Evolutionary conservation across 2,329 filamentous ascomycete genomes (phyloP).

Genomic region (Monilinia fructicola): DNA sequence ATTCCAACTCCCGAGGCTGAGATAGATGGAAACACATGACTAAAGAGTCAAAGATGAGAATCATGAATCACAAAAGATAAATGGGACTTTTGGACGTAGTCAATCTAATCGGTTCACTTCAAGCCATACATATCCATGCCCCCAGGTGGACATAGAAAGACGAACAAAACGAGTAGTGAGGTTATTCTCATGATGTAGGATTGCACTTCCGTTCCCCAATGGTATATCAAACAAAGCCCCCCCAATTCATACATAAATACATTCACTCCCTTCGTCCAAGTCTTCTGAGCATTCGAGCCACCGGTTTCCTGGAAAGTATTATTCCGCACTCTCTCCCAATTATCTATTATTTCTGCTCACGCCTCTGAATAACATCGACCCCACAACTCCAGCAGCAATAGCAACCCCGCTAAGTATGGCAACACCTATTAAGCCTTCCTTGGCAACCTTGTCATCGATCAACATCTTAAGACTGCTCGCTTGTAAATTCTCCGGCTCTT

Average conservation of each 20-base stretch:
- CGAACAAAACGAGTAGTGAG: not conserved
- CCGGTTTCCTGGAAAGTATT: not conserved
- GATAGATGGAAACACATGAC: too few species aligned
- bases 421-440: slow-evolving; percentile 89
- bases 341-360: slow-evolving; percentile 54
- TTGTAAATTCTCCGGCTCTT: slow-evolving; percentile 89
- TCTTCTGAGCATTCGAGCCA: not conserved
- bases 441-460: slow-evolving; percentile 95
- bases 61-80: not conserved
- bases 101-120: not conserved
- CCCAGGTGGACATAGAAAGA: too few species aligned
- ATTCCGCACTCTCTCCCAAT: slow-evolving; percentile 18
- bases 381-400: slow-evolving; percentile 88
- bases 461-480: slow-evolving; percentile 80
- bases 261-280: not conserved
- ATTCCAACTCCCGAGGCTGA: not conserved
- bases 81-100: not conserved
- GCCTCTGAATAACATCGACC: slow-evolving; percentile 80
- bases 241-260: slow-evolving; percentile 20
- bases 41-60: not conserved
- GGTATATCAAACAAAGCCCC: slow-evolving; percentile 34
- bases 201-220: slow-evolving; percentile 25
- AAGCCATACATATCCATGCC: not conserved
- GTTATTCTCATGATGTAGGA: not conserved
- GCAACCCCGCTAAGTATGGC: slow-evolving; percentile 93